Conservation (phyloP, 176 grass and related monocot species). For the Puccinellia tenuiflora region DNA sequence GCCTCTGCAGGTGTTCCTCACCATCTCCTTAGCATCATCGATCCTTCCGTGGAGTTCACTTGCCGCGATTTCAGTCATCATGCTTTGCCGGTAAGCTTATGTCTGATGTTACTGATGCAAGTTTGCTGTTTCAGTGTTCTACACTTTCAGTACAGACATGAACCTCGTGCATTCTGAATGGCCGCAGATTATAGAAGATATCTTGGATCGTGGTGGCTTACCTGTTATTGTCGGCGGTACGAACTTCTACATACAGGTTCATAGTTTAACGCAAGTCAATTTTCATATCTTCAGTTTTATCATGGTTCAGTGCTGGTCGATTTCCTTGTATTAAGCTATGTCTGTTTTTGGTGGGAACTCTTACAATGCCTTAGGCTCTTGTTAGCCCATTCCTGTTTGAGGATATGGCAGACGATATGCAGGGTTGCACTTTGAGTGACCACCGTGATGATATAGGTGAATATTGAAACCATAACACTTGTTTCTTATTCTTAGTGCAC, state of each 20-base stretch:
- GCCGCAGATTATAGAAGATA: conserved; percentile 65
- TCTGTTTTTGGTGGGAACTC: background rate
- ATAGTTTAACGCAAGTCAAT: background rate
- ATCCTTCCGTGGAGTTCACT: conserved; percentile 81
- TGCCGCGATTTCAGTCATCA: conserved; percentile 65
- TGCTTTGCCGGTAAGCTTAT: conserved; percentile 44
- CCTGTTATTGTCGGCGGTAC: conserved; percentile 91
- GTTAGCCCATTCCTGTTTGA: conserved; percentile 79
- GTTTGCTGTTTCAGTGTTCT: background rate
- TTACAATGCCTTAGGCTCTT: conserved; percentile 47
- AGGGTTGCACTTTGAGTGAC: conserved; percentile 14
- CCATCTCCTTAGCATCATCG: conserved; percentile 65
- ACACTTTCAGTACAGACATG: background rate
- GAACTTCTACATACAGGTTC: conserved; percentile 97
- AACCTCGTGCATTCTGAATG: conserved; percentile 12
- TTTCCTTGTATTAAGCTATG: background rate
- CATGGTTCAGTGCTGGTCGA: background rate
- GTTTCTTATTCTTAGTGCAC: background rate
- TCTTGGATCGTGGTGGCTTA: conserved; percentile 61
- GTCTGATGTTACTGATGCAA: background rate
- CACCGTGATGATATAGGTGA: conserved; percentile 30
- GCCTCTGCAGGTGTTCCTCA: conserved; percentile 62
- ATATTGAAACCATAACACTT: background rate
- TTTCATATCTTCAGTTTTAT: conserved; percentile 19
- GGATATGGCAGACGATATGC: conserved; percentile 54